Conservation (phyloP, 257 asterid species). For the Craterostigma plantagineum region DNA sequence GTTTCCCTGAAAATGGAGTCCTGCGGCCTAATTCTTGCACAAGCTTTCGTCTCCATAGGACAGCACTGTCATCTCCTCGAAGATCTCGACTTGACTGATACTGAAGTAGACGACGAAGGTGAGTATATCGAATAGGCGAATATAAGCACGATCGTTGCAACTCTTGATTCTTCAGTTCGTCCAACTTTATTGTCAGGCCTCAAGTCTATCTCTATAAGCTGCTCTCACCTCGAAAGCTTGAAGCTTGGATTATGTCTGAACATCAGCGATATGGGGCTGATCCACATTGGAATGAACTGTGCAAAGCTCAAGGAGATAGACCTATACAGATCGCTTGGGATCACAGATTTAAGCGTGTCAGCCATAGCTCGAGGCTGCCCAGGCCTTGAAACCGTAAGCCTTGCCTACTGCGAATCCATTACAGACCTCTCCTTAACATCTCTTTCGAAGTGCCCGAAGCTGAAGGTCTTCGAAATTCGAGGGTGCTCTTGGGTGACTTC, state of each 20-base stretch:
- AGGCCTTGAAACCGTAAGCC: conserved; percentile 49
- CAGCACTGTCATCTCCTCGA: conserved; percentile 53
- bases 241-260: conserved; percentile 69
- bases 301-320: conserved; percentile 67
- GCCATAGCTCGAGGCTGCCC: conserved; percentile 56
- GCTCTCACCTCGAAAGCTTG: conserved; percentile 42
- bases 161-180: no score
- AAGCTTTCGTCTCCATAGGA: conserved; percentile 23
- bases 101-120: conserved; percentile 81
- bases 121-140: no score
- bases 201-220: conserved; percentile 45
- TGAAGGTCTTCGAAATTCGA: conserved; percentile 57
- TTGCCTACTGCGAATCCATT: conserved; percentile 45
- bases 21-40: conserved; percentile 20
- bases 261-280: conserved; percentile 50
- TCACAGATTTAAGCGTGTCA: conserved; percentile 42
- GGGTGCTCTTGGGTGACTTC: conserved; percentile 66
- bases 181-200: no score
- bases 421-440: conserved; percentile 46
- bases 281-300: conserved; percentile 46
- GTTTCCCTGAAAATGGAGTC: conserved; percentile 83
- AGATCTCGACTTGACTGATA: conserved; percentile 86
- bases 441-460: conserved; percentile 53
- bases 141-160: no score
- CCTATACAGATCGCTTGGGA: conserved; percentile 67